A percentile compares a stretch with the other conserved stretches of the same genome.
Conservation (phyloP, 352 stramenopile genomes). For the Pythium apleroticum region DNA sequence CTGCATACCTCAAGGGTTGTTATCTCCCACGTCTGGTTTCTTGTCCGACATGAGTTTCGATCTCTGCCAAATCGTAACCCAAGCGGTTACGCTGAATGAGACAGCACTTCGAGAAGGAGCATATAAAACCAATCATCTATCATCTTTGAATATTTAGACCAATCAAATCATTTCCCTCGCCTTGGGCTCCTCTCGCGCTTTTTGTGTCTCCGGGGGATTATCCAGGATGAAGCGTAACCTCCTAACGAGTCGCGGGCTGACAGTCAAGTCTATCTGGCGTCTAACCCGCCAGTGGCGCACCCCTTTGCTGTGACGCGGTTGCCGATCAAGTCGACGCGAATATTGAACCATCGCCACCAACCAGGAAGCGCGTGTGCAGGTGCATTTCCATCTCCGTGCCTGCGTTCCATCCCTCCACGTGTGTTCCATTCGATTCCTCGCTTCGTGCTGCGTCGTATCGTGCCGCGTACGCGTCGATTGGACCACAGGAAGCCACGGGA, state of each 20-base stretch:
- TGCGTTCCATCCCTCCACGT: neutral
- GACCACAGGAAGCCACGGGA: neutral
- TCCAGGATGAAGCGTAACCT: neutral
- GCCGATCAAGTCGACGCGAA: conserved; percentile 7
- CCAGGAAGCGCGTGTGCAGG: neutral
- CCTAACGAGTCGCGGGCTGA: conserved; percentile 24
- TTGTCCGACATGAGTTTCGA: conserved; percentile 19
- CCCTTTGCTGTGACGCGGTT: conserved; percentile 24
- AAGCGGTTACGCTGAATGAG: neutral
- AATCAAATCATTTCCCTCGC: neutral
- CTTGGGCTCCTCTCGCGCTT: conserved; percentile 13
- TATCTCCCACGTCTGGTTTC: conserved; percentile 22
- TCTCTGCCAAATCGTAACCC: neutral
- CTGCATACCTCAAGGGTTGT: neutral
- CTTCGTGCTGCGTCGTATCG: conserved; percentile 7
- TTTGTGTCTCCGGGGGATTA: conserved; percentile 1
- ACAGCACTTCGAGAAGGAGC: neutral
- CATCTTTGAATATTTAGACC: neutral
- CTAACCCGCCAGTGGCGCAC: conserved; percentile 20
- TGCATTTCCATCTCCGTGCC: neutral
- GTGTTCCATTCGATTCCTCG: neutral
- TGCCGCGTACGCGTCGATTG: conserved; percentile 6
- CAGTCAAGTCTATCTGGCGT: conserved; percentile 22
- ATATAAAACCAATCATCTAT: conserved; percentile 3
- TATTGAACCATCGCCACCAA: conserved; percentile 3